phyloP scores from a whole-genome alignment of 371 early-diverging fungal genomes.

The Syncephalastrum contaminatum region DNA sequence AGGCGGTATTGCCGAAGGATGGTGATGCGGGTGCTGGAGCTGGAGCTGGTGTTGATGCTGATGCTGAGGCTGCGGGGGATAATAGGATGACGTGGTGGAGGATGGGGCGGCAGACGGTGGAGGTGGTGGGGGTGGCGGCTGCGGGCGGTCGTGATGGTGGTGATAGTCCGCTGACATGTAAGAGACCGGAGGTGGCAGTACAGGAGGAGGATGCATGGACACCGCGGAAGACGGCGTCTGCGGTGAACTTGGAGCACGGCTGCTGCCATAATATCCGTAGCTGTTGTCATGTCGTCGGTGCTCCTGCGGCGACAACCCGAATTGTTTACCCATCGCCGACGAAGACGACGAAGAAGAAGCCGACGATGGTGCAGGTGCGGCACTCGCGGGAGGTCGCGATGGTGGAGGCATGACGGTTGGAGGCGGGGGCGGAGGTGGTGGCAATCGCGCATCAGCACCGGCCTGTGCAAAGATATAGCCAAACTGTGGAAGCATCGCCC shows the following conservation, averaged over 20 bases:
- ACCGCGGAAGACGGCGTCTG: no score
- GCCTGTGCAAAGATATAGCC: conserved; percentile 51
- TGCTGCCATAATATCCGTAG: no score
- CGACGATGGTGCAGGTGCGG: conserved; percentile 3
- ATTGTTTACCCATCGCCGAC: conserved; percentile 1
- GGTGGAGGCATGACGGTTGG: conserved; percentile 5
- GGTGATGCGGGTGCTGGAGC: no score
- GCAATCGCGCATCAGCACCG: conserved; percentile 39
- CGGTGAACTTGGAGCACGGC: no score
- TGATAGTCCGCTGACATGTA: conserved; percentile 5
- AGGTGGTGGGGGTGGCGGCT: conserved; percentile 6
- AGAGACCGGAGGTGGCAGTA: conserved; percentile 11
- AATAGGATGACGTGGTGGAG: no score
- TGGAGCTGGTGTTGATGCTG: no score
- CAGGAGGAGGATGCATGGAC: conserved; percentile 2
- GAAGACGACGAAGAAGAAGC: background rate
- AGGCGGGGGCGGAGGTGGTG: conserved; percentile 10
- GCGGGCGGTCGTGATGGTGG: conserved; percentile 10
- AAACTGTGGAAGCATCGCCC: conserved; percentile 67
- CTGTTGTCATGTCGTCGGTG: background rate
- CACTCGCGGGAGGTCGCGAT: conserved; percentile 17
- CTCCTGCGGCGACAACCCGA: conserved; percentile 1
- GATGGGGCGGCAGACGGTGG: no score
- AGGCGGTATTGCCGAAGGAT: no score
- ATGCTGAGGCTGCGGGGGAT: no score